Evolutionary conservation across 805 yeast genomes (phyloP).

Genomic region (Kluyveromyces aestuarii): DNA sequence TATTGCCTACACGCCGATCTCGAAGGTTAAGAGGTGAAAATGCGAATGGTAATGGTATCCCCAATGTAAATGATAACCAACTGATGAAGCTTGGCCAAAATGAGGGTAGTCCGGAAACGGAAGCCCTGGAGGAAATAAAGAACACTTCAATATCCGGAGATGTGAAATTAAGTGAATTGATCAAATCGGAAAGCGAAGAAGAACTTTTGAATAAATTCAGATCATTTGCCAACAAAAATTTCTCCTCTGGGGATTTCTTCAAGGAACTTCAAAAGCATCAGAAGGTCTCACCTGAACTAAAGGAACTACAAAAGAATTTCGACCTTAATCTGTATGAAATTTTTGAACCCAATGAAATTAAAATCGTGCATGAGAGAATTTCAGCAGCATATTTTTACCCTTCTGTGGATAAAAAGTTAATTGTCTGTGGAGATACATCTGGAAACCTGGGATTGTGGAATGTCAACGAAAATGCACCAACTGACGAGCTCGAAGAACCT

Average conservation of each 20-base stretch:
- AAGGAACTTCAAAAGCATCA: slow-evolving; percentile 38
- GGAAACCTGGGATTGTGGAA: slow-evolving; percentile 91
- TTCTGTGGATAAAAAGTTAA: slow-evolving; percentile 44
- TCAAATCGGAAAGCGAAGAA: slow-evolving; percentile 33
- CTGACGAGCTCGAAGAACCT: slow-evolving; percentile 35
- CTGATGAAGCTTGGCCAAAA: slow-evolving; percentile 12
- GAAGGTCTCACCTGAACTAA: slow-evolving; percentile 31
- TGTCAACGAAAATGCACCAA: slow-evolving; percentile 31
- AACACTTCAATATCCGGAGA: slow-evolving; percentile 58
- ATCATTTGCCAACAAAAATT: slow-evolving; percentile 22
- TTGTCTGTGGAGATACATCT: slow-evolving; percentile 81
- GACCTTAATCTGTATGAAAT: slow-evolving; percentile 42
- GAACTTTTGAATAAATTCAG: slow-evolving; percentile 25
- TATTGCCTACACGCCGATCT: slow-evolving; percentile 62
- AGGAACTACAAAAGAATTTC: slow-evolving; percentile 45
- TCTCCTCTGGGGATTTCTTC: slow-evolving; percentile 66
- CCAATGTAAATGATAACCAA: slow-evolving; percentile 19
- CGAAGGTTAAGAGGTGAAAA: slow-evolving; percentile 66
- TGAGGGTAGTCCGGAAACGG: slow-evolving; percentile 19
- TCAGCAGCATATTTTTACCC: slow-evolving; percentile 76
- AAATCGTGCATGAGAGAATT: slow-evolving; percentile 60
- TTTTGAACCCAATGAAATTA: slow-evolving; percentile 62
- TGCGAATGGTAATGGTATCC: slow-evolving; percentile 37
- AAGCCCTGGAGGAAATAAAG: slow-evolving; percentile 41
- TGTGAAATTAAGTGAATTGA: slow-evolving; percentile 50